Evolutionary conservation across 1,284 basidiomycete genomes (phyloP).

Genomic region (Athelia psychrophila): DNA sequence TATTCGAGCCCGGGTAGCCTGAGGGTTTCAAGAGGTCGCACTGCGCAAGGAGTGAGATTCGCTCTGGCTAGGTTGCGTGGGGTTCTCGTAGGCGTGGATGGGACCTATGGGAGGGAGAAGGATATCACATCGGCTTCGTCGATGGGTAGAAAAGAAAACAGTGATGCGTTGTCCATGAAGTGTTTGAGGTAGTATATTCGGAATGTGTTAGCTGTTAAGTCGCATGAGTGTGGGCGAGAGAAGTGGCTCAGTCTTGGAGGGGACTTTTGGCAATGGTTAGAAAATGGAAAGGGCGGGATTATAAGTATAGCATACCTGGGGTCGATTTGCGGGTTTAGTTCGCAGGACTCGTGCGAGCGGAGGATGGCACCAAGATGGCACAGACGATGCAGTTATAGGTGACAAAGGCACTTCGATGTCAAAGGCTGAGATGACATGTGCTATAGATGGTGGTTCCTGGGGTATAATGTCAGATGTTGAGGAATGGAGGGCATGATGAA

Average conservation of each 20-base stretch:
- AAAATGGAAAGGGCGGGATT: not conserved
- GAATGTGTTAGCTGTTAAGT: constrained; percentile 67
- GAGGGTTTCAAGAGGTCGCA: constrained; percentile 15
- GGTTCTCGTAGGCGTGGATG: constrained; percentile 29
- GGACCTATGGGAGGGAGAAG: constrained; percentile 13
- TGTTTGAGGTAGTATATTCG: constrained; percentile 74
- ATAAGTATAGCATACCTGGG: not conserved
- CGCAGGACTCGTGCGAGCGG: constrained; percentile 13
- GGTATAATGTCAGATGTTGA: not conserved
- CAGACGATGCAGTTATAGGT: constrained; percentile 3
- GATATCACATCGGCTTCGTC: constrained; percentile 15
- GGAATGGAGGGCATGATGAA: constrained; percentile 43
- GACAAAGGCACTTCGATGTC: not conserved
- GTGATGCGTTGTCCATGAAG: constrained; percentile 57
- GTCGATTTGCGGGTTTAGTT: constrained; percentile 10
- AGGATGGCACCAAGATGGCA: too few species aligned
- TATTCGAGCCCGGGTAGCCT: constrained; percentile 1
- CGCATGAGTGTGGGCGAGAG: constrained; percentile 55
- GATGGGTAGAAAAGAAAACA: constrained; percentile 4
- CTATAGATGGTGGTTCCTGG: constrained; percentile 14
- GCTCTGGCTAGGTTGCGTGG: not conserved
- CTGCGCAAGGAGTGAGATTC: too few species aligned
- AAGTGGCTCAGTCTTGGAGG: constrained; percentile 63
- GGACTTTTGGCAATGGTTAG: constrained; percentile 25
- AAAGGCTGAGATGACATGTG: constrained; percentile 7